These are phyloP conservation scores for Sindora glabra DNA, from an alignment of 306 rosid species.

Conservation along the genomic window DNA sequence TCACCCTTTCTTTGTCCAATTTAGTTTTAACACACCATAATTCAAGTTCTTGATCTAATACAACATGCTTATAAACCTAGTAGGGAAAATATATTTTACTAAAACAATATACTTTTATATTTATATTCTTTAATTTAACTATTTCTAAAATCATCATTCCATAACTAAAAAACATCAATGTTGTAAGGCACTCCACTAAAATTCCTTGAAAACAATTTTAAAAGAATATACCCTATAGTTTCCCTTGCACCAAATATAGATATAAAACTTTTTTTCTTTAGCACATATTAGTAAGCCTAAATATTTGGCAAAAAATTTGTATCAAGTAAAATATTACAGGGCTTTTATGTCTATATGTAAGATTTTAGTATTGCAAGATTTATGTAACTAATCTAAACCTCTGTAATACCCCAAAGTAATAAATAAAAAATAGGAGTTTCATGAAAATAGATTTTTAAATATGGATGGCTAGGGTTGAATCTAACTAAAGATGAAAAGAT, in stretches of 20 bases:
- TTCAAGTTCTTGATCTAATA: too few species aligned
- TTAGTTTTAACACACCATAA: too few species aligned
- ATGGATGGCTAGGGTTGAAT: too few species aligned
- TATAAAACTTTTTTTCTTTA: slow-evolving; percentile 25
- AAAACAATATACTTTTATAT: too few species aligned
- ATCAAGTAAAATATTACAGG: slow-evolving; percentile 32
- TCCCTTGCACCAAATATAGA: slow-evolving; percentile 44
- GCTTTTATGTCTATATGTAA: slow-evolving; percentile 38
- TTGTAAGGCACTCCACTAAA: slow-evolving; percentile 35
- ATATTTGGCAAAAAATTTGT: slow-evolving; percentile 31
- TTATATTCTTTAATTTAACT: too few species aligned
- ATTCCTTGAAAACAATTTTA: slow-evolving; percentile 27
- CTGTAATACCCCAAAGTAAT: too few species aligned
- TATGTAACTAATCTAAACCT: not conserved
- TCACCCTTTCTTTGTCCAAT: too few species aligned
- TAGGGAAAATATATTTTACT: too few species aligned
- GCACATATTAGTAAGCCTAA: slow-evolving; percentile 31
- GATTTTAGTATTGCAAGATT: slow-evolving; percentile 31
- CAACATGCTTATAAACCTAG: too few species aligned
- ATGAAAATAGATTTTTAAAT: too few species aligned
- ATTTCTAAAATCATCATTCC: slow-evolving; percentile 38
- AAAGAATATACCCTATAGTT: slow-evolving; percentile 36
- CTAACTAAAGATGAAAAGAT: too few species aligned
- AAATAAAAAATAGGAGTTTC: too few species aligned
- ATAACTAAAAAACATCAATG: slow-evolving; percentile 45